A percentile compares a stretch with the other conserved stretches of the same genome.
phyloP scores from a whole-genome alignment of 495 filamentous ascomycete genomes.

The Neurospora tetrasperma region DNA sequence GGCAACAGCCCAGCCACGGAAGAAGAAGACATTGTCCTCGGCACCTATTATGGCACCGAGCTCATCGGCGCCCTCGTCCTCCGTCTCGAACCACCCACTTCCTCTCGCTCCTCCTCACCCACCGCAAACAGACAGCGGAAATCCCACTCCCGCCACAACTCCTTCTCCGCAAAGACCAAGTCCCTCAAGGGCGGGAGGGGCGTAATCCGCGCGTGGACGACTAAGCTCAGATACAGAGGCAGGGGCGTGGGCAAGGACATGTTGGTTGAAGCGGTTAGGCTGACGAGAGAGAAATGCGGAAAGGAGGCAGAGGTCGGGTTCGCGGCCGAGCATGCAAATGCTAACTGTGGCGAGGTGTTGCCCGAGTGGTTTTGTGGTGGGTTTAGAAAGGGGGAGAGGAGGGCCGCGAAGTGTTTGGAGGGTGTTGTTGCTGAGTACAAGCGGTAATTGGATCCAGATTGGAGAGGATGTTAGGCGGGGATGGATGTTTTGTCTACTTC shows the following conservation, averaged over 20 bases:
- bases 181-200: slow-evolving; percentile 32
- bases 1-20: too few relatives aligned
- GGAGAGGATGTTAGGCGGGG: too few relatives aligned
- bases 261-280: slow-evolving; percentile 52
- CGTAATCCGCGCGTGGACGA: slow-evolving; percentile 68
- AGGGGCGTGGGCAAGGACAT: slow-evolving; percentile 59
- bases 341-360: slow-evolving; percentile 38
- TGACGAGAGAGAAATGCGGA: slow-evolving; percentile 48
- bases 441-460: too few relatives aligned
- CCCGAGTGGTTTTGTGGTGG: slow-evolving; percentile 48
- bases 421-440: slow-evolving; percentile 33
- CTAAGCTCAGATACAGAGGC: slow-evolving; percentile 52
- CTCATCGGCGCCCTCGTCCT: slow-evolving; percentile 35
- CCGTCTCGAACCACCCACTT: slow-evolving; percentile 24
- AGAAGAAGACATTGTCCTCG: slow-evolving; percentile 31
- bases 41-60: slow-evolving; percentile 29
- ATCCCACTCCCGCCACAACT: background rate
- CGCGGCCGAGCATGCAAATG: slow-evolving; percentile 58
- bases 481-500: too few relatives aligned
- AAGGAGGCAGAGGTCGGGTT: slow-evolving; percentile 52
- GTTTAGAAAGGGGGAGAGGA: slow-evolving; percentile 47
- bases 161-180: background rate
- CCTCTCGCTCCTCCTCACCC: background rate
- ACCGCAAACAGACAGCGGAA: background rate
- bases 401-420: slow-evolving; percentile 41